A percentile compares a stretch with the other conserved stretches of the same genome.
Conservation (phyloP, 495 filamentous ascomycete species). For the Penicillium bialowiezense region DNA sequence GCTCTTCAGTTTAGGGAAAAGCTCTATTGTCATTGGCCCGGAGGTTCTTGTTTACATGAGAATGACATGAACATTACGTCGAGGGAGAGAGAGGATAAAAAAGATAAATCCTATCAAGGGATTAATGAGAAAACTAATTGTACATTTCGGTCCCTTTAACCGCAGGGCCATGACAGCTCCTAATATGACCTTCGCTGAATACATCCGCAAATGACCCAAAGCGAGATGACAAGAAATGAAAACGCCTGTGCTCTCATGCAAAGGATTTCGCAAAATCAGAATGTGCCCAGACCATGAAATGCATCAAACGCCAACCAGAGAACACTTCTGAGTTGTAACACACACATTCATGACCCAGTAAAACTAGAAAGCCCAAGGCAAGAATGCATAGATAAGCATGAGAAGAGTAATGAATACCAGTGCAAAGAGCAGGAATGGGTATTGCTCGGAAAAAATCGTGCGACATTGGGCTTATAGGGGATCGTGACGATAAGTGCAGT, state of each 20-base stretch:
- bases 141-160: neutral
- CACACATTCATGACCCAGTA: conserved; percentile 5
- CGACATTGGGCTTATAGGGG: neutral
- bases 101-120: neutral
- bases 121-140: neutral
- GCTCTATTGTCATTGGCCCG: neutral
- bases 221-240: neutral
- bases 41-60: neutral
- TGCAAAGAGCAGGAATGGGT: neutral
- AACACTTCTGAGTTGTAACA: conserved; percentile 3
- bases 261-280: neutral
- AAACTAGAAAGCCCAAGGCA: neutral
- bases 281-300: conserved; percentile 6
- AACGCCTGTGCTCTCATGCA: conserved; percentile 2
- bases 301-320: conserved; percentile 9
- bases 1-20: neutral
- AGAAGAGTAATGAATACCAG: neutral
- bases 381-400: conserved; percentile 3
- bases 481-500: conserved; percentile 78
- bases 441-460: conserved; percentile 8
- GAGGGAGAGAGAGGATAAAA: neutral
- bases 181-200: conserved; percentile 1
- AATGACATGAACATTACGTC: neutral
- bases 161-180: conserved; percentile 1
- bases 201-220: neutral